These are phyloP conservation scores for Alternaria sp. DNA, from an alignment of 2,329 filamentous ascomycete genomes.

Conservation along the genomic window DNA sequence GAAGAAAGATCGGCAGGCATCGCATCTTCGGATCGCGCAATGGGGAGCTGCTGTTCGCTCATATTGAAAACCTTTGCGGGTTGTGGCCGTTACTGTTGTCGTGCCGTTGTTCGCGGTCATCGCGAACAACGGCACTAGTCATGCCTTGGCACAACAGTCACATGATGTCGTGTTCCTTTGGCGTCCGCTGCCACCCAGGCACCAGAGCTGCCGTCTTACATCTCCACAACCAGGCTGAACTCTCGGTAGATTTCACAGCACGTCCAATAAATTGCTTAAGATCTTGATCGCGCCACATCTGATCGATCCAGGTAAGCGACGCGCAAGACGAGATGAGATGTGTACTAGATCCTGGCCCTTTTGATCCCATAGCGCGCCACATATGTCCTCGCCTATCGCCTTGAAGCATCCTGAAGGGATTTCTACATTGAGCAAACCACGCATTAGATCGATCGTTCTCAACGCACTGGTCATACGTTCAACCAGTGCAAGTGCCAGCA, in stretches of 20 bases:
- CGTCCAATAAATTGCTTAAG: not conserved
- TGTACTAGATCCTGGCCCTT: constrained; percentile 2
- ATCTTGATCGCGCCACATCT: not conserved
- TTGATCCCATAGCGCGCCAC: constrained; percentile 5
- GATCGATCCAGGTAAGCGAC: constrained; percentile 2
- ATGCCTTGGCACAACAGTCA: not conserved
- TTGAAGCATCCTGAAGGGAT: not conserved
- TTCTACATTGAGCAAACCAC: not conserved
- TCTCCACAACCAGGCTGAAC: not conserved
- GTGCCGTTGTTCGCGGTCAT: not conserved
- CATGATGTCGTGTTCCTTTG: constrained; percentile 5
- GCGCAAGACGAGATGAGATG: not conserved
- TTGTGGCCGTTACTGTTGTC: not conserved
- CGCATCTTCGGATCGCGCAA: constrained; percentile 10
- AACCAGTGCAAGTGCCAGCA: constrained; percentile 1
- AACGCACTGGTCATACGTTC: constrained; percentile 16
- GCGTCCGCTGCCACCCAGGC: not conserved
- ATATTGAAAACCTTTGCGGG: constrained; percentile 7
- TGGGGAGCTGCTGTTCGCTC: constrained; percentile 14
- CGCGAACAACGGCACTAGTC: not conserved
- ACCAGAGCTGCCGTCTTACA: not conserved
- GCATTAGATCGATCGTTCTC: constrained; percentile 2
- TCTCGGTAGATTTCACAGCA: not conserved
- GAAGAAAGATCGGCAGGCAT: constrained; percentile 26
- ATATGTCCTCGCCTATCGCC: constrained; percentile 9